Base-by-base conservation (phyloP, 768 basidiomycete genomes). In the Kwoniella sp. region DNA sequence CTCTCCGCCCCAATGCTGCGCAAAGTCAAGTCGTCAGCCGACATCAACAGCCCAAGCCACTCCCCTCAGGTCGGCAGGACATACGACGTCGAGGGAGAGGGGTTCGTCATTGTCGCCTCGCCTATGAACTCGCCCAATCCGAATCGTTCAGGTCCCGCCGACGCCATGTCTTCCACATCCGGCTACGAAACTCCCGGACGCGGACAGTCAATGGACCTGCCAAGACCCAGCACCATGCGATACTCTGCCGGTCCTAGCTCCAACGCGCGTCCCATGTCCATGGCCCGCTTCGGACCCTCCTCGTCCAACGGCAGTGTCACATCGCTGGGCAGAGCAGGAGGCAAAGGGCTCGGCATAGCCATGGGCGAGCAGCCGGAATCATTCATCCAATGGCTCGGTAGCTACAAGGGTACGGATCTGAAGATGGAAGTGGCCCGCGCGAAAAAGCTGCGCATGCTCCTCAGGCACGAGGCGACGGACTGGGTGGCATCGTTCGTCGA, bases 401-500 rank as follows among this genome's bases (percentile, higher is more conserved):
- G 41, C 14, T 38, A 64, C 43, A 66, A 59, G 32, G 67, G 48
- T 12, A 69, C 67, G 3, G 65, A 66, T 45, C 43, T 69, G 28
- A 75, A 80, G n/a, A 78, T 98, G 33, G 89, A 91, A n/a, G 77
- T 93, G 0, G 89, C 87, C 57, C 79, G 82, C 28, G 79, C 92
- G 37, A 95, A 95, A 76, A 92, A 90, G 73, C 72, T 99, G 51
- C 78, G 90, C 53, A 76, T 96, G 54, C 72, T 95, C 60, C 77
- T 99, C 20, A 78, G 95, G 50, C 95, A 95, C 62, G 95, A 98
- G 74, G 80, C 84, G n/a, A 89, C 92, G 1, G 81, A 79, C 47
- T 96, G 93, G 92, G 85, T 95, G 11, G 81, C 88, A 61, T 84
- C 84, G 37, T 98, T 98, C 67, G 72, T 95, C 41, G 80, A 80